Percentiles rank a stretch among this genome's conserved stretches.
phyloP scores from a whole-genome alignment of 106 monocot genomes.

The Amphibolis antarctica region DNA sequence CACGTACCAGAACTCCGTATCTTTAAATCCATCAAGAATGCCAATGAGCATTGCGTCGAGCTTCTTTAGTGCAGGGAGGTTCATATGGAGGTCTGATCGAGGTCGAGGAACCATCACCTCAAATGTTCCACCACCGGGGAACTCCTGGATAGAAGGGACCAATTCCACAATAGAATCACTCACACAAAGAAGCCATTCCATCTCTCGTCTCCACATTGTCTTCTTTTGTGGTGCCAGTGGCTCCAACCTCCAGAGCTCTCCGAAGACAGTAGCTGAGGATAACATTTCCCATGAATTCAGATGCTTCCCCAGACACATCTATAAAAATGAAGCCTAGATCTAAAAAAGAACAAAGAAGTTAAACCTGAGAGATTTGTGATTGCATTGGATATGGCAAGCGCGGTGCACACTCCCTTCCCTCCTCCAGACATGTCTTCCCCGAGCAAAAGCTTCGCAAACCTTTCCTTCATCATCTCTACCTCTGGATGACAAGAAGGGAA shows the following conservation, averaged over 20 bases:
- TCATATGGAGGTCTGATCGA: constrained; percentile 73
- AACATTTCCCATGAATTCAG: constrained; percentile 13
- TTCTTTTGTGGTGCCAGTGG: constrained; percentile 70
- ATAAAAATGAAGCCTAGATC: background rate
- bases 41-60: constrained; percentile 79
- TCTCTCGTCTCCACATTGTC: constrained; percentile 84
- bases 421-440: constrained; percentile 98
- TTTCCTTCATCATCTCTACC: constrained; percentile 96
- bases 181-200: constrained; percentile 89
- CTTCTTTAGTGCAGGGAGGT: constrained; percentile 87
- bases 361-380: constrained; percentile 93
- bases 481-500: constrained; percentile 31
- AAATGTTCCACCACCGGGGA: constrained; percentile 81
- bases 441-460: constrained; percentile 87
- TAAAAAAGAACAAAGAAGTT: background rate
- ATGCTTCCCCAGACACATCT: background rate
- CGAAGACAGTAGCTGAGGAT: constrained; percentile 32
- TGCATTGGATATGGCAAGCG: constrained; percentile 88
- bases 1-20: constrained; percentile 89
- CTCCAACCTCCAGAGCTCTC: constrained; percentile 72
- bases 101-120: constrained; percentile 82
- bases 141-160: constrained; percentile 70
- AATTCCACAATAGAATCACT: constrained; percentile 89
- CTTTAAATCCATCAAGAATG: constrained; percentile 69
- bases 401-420: constrained; percentile 85